phyloP scores from a whole-genome alignment of 495 filamentous ascomycete genomes.

The Aspergillus saccharolyticus region DNA sequence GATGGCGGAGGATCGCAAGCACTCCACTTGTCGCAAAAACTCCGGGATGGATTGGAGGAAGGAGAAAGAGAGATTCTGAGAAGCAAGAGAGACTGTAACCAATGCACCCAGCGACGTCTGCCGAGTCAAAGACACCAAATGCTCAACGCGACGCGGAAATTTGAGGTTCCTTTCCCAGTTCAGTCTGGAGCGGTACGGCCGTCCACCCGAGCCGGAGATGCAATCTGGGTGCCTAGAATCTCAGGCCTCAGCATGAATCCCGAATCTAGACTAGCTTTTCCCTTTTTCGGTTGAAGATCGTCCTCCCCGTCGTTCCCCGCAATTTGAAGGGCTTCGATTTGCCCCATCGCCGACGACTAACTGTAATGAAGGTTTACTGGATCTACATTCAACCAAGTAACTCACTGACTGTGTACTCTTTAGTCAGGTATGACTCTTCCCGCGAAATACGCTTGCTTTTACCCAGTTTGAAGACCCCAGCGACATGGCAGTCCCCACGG shows the following conservation, averaged over 20 bases:
- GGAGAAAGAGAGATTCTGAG: conserved; percentile 10
- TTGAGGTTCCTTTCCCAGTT: conserved; percentile 19
- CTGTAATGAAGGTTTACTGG: neutral
- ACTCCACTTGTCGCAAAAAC: conserved; percentile 17
- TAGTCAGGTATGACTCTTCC: too few relatives aligned
- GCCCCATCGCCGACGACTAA: neutral
- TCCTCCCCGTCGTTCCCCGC: conserved; percentile 2
- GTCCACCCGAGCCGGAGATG: conserved; percentile 9
- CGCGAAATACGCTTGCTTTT: too few relatives aligned
- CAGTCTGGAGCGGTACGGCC: conserved; percentile 21
- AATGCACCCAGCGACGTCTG: neutral
- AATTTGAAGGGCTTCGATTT: neutral
- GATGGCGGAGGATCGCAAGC: conserved; percentile 4
- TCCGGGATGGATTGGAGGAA: neutral
- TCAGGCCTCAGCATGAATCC: conserved; percentile 2
- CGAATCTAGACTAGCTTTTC: neutral
- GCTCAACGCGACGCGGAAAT: conserved; percentile 40
- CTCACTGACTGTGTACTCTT: too few relatives aligned
- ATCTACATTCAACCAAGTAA: neutral
- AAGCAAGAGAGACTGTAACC: conserved; percentile 7
- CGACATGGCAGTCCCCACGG: neutral
- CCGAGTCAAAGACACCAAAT: conserved; percentile 5
- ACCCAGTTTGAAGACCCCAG: neutral
- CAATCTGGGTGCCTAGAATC: conserved; percentile 22
- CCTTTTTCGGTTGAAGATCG: neutral